Evolutionary conservation across 1,284 basidiomycete species (phyloP).

Genomic region (Malassezia sp.): DNA sequence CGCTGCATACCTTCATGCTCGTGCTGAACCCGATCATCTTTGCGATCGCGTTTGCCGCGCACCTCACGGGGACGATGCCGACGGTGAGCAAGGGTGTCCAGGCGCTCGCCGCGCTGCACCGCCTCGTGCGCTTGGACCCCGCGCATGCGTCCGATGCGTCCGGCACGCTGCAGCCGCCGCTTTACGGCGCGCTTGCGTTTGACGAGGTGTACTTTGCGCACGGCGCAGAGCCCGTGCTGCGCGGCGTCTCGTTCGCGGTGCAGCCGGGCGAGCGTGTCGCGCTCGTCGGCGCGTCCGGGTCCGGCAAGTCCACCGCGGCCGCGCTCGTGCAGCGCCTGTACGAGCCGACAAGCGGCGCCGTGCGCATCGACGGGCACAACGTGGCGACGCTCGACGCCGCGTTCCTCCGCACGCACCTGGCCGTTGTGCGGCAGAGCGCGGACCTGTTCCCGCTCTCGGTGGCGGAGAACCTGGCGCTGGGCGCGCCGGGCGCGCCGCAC

Average conservation of each 20-base stretch:
- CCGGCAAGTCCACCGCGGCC: constrained; percentile 39
- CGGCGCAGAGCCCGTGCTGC: constrained; percentile 18
- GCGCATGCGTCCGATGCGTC: constrained; percentile 7
- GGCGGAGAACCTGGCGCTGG: constrained; percentile 33
- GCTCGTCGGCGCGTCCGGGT: constrained; percentile 37
- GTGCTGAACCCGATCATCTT: constrained; percentile 85
- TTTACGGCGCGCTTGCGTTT: constrained; percentile 24
- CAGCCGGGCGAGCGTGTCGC: constrained; percentile 33
- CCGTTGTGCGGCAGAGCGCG: constrained; percentile 31
- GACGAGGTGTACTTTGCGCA: constrained; percentile 26
- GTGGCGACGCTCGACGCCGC: constrained; percentile 13
- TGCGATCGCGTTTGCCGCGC: constrained; percentile 77
- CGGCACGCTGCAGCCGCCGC: background rate
- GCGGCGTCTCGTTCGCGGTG: constrained; percentile 19
- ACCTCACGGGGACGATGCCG: constrained; percentile 64
- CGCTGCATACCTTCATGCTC: constrained; percentile 75
- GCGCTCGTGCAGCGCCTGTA: constrained; percentile 38
- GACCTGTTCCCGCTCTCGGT: constrained; percentile 33
- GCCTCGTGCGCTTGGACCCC: constrained; percentile 51
- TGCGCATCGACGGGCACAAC: constrained; percentile 22
- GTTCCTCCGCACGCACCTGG: constrained; percentile 32
- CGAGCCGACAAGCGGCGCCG: constrained; percentile 24
- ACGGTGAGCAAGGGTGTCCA: constrained; percentile 28
- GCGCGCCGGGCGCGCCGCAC: constrained; percentile 7
- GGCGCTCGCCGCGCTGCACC: constrained; percentile 66